Conservation (phyloP, 2,329 filamentous ascomycete species). For the Alternaria sp. region DNA sequence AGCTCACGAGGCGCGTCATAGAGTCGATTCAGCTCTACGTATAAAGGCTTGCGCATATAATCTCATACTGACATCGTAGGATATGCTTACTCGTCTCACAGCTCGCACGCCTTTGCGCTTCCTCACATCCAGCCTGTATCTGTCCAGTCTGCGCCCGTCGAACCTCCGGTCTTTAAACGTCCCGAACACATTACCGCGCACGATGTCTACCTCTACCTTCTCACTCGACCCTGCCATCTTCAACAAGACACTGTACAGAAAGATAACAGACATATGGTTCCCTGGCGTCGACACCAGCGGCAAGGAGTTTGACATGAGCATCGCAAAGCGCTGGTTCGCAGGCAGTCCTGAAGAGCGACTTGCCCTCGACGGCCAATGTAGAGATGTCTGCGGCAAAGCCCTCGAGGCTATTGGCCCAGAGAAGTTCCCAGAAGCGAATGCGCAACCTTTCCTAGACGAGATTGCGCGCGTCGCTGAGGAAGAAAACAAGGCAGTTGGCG, state of each 20-base stretch:
- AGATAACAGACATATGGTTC: conserved; percentile 50
- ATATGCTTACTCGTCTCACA: conserved; percentile 12
- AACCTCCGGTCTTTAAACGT: not conserved
- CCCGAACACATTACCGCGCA: conserved; percentile 9
- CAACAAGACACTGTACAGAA: conserved; percentile 47
- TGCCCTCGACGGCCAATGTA: conserved; percentile 48
- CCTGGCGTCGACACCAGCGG: conserved; percentile 35
- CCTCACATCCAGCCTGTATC: conserved; percentile 4
- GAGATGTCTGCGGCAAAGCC: conserved; percentile 41
- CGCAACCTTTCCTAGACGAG: conserved; percentile 48
- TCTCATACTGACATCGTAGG: not conserved
- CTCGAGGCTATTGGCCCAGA: conserved; percentile 48
- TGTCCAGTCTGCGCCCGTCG: not conserved
- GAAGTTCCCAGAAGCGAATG: conserved; percentile 36
- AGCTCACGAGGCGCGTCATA: not conserved
- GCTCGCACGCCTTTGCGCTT: conserved; percentile 8
- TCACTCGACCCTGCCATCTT: conserved; percentile 49
- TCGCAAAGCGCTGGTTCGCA: conserved; percentile 48
- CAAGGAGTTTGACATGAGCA: conserved; percentile 26
- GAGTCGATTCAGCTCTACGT: not conserved
- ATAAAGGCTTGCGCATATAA: not conserved
- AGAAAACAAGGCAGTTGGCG: conserved; percentile 13
- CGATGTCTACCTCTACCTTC: conserved; percentile 38
- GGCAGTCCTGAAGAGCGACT: conserved; percentile 40
- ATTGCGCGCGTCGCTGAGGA: conserved; percentile 25